Conservation (phyloP, 2,329 filamentous ascomycete genomes). For the Diaporthe sp. region DNA sequence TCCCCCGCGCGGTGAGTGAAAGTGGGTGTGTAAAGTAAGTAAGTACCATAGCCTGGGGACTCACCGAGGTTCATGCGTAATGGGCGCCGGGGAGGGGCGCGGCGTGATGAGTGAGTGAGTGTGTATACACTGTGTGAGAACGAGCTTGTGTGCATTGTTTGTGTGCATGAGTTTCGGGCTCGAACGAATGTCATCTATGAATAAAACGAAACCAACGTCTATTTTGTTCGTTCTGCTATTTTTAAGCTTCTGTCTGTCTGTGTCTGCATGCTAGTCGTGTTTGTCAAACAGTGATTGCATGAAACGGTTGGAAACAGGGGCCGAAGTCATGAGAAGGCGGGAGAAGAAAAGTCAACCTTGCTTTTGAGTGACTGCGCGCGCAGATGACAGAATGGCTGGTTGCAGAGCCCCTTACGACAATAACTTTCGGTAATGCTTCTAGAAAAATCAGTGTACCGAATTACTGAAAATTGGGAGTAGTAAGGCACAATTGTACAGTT, state of each 20-base stretch:
- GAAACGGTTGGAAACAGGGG: background rate
- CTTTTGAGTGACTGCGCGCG: background rate
- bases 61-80: conserved; percentile 10
- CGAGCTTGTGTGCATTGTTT: background rate
- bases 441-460: background rate
- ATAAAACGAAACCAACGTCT: conserved; percentile 23
- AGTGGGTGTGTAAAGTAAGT: background rate
- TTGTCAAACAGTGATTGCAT: background rate
- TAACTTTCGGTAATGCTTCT: background rate
- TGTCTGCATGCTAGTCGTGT: background rate
- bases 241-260: background rate
- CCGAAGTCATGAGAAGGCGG: background rate
- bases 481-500: background rate
- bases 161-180: background rate
- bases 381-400: too few species aligned
- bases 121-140: background rate
- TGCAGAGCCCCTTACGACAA: background rate
- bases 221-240: background rate
- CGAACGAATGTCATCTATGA: conserved; percentile 19
- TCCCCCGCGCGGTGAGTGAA: conserved; percentile 5
- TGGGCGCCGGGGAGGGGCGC: background rate
- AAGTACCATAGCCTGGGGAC: background rate
- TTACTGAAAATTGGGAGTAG: too few species aligned
- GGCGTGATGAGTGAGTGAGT: background rate
- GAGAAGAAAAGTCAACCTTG: background rate